Evolutionary conservation across 768 basidiomycete species (phyloP), one percentile per base, ranked within the genome.

Genomic region (Tricholoma sp.): DNA sequence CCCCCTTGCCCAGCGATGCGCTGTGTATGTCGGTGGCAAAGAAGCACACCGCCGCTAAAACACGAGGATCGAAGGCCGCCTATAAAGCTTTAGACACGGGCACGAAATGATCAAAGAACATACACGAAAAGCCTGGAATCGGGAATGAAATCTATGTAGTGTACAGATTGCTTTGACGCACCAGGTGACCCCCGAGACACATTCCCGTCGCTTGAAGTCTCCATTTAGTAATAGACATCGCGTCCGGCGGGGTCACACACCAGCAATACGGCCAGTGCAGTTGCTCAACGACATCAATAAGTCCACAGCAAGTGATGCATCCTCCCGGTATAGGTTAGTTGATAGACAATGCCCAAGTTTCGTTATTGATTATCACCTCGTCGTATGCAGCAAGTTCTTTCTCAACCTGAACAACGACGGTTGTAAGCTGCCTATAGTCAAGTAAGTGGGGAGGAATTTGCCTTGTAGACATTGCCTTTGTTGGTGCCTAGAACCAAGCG

Each of bases 11-110:
- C 19, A 98, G 84, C 0, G 91, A 85, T 1, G 91, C 91, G 50
- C 79, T 79, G 71, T 98, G 96, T 47, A 98, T 84, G 68, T 96
- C 94, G 14, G 96, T 98, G 1, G 90, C 93, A 66, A 98, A 98
- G 76, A 91, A 98, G 73, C 94, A 97, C 41, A 96, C 90, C 0
- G 91, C 80, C 0, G 95, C 77, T 3, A 91, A 76, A 21, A 97
- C 82, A 32, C 95, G 84, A 5, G 80, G 75, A 68, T 98, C 89
- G 67, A 98, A 94, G 0, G 94, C 91, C 50, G 91, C 91, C 91
- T 95, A 57, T 5, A 45, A 45, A 34, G 19, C 2, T 32, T 54
- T n/a, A 32, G 53, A 39, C 9, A 37, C 24, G 41, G 21, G 16
- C 7, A 19, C n/a, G 27, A 29, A 31, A 31, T 18, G 24, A 22